A percentile compares a stretch with the other conserved stretches of the same genome.
Evolutionary conservation across 345 rosid genomes (phyloP).

Genomic region (Excoecaria cochinchinensis): DNA sequence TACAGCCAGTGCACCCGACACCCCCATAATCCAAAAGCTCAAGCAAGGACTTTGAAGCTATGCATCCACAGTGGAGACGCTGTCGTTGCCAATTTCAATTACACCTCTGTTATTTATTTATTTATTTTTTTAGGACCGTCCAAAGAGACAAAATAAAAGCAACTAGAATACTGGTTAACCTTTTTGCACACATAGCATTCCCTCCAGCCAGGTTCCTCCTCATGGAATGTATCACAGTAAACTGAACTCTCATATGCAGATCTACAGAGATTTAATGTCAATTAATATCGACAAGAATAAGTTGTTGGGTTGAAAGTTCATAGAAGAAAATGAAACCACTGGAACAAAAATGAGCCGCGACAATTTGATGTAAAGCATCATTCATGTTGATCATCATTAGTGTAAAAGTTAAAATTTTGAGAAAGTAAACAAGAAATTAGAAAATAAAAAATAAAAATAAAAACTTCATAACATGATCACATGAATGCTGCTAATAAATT

Average conservation of each 20-base stretch:
- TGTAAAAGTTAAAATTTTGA: not conserved
- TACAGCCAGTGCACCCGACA: slow-evolving; percentile 64
- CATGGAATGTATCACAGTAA: slow-evolving; percentile 76
- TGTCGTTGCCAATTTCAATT: slow-evolving; percentile 31
- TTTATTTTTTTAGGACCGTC: no score
- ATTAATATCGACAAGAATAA: not conserved
- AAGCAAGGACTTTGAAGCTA: slow-evolving; percentile 54
- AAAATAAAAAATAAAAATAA: not conserved
- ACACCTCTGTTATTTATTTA: not conserved
- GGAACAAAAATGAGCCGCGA: not conserved
- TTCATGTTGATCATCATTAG: not conserved
- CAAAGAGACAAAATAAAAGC: no score
- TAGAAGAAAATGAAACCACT: not conserved
- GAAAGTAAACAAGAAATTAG: not conserved
- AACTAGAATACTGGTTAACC: slow-evolving; percentile 34
- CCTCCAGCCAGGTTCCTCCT: slow-evolving; percentile 85
- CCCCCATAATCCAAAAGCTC: slow-evolving; percentile 82
- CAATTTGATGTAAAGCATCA: not conserved
- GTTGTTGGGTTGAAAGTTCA: not conserved
- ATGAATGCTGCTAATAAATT: not conserved
- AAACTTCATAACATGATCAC: no score
- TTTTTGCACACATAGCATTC: slow-evolving; percentile 63
- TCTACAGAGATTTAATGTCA: slow-evolving; percentile 30
- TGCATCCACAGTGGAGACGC: slow-evolving; percentile 92
- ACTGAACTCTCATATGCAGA: slow-evolving; percentile 63